Conservation (phyloP, 345 rosid species). For the Angophora floribunda region DNA sequence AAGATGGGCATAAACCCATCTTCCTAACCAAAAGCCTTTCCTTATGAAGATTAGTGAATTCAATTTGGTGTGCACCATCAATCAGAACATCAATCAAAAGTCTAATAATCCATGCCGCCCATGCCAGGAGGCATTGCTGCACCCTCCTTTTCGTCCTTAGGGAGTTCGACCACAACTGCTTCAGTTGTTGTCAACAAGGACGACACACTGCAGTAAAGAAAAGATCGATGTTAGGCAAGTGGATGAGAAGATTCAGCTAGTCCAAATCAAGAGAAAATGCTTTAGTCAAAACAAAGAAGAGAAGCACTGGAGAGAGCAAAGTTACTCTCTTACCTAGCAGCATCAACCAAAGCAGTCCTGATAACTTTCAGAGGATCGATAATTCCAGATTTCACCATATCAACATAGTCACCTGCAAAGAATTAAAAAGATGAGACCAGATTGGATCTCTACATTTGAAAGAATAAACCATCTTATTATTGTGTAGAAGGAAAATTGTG, state of each 20-base stretch:
- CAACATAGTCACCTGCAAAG: slow-evolving; percentile 72
- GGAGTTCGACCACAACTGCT: slow-evolving; percentile 77
- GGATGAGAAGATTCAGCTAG: background rate
- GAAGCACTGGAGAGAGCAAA: background rate
- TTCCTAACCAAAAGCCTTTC: background rate
- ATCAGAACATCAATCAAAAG: background rate
- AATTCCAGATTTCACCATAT: slow-evolving; percentile 91
- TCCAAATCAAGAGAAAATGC: background rate
- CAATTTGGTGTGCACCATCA: background rate
- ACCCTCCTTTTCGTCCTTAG: slow-evolving; percentile 65
- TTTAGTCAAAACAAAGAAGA: background rate
- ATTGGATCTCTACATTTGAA: background rate
- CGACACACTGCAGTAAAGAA: slow-evolving; percentile 47
- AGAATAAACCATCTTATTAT: background rate
- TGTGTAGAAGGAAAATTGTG: background rate
- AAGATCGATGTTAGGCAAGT: background rate
- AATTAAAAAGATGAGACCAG: background rate
- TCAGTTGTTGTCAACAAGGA: slow-evolving; percentile 95
- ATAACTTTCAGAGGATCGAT: slow-evolving; percentile 93
- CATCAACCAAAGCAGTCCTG: slow-evolving; percentile 92
- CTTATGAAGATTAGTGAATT: background rate
- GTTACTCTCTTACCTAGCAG: slow-evolving; percentile 52
- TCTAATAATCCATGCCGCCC: slow-evolving; percentile 81
- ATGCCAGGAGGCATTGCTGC: slow-evolving; percentile 57
- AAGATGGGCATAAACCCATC: background rate